These are phyloP conservation scores for Alopecurus myosuroides DNA, from an alignment of 176 grass and related monocot genomes.

Conservation along the genomic window DNA sequence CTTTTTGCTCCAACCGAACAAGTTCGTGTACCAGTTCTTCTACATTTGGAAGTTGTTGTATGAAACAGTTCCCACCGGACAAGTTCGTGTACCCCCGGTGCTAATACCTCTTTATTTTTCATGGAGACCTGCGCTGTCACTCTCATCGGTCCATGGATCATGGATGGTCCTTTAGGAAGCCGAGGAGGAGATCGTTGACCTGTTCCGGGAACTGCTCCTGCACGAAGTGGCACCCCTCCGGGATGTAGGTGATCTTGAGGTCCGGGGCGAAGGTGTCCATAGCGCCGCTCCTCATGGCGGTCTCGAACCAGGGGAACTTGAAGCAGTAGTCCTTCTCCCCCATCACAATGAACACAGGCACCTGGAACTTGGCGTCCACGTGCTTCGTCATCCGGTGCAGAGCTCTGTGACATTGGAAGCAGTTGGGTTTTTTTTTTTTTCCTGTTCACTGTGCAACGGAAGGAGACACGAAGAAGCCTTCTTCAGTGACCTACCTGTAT, in stretches of 20 bases:
- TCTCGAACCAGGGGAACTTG: constrained; percentile 37
- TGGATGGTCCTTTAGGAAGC: constrained; percentile 33
- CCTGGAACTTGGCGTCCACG: constrained; percentile 33
- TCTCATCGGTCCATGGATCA: neutral
- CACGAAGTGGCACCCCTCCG: constrained; percentile 35
- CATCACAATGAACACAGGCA: constrained; percentile 42
- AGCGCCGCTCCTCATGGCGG: constrained; percentile 6
- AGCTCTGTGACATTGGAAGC: neutral
- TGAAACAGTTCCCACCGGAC: no score
- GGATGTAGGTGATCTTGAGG: constrained; percentile 34
- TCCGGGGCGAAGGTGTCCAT: constrained; percentile 34
- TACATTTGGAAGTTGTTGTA: no score
- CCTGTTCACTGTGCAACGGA: neutral
- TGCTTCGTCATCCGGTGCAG: neutral
- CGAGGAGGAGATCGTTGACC: constrained; percentile 36
- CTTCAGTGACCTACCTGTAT: constrained; percentile 20
- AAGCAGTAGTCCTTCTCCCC: constrained; percentile 45
- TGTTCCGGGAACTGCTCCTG: constrained; percentile 47
- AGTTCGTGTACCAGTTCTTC: no score
- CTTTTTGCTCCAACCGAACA: no score
- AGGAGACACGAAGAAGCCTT: neutral
- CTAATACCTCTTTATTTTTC: no score
- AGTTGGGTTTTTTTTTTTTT: neutral
- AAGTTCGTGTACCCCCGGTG: no score
- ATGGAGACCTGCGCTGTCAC: neutral